Evolutionary conservation across 1,284 basidiomycete genomes (phyloP), one percentile per base, ranked within the genome.

Genomic region (Marasmius oreades): DNA sequence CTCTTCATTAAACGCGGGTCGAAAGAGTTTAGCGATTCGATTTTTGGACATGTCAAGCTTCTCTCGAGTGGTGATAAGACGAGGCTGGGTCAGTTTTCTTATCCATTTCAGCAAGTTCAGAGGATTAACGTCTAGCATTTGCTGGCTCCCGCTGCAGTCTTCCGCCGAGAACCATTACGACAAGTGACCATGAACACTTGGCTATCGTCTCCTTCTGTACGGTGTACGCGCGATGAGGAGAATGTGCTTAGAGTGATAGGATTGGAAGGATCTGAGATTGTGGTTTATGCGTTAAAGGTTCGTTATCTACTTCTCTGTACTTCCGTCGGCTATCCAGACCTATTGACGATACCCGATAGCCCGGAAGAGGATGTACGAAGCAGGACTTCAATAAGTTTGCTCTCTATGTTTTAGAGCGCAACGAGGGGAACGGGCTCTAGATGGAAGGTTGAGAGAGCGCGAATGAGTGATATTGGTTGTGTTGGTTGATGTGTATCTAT

Each of bases 131-230:
- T 31, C 10, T 31, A 10, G 28, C 28, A 10, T 10, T 31, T 31
- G 5, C 24, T 48, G n/a, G 34, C 18, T 18, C 34, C 8, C 14
- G 24, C 23, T 54, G 22, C 57, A 86, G 85, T 86, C 12, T 86
- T 87, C 69, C 80, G 85, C 16, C 80, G 85, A 5, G 85, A 86
- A 61, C 83, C 83, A 0, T 68, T 87, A 31, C 81, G 82, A 73
- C 81, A 87, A 63, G 81, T 86, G 2, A 80, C 83, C 1, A 83
- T 87, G 82, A 86, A 86, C 64, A 72, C 84, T 34, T 77, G 77
- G 18, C 64, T 87, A 51, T 37, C 5, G 16, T 70, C 72, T 34
- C 72, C 80, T 6, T 67, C 77, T 5, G 73, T 86, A 36, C 77
- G 81, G 26, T 85, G 81, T 60, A 74, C 78, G 20, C 85, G 76